phyloP scores from a whole-genome alignment of 768 basidiomycete species.

The Naematelia aurantialba region DNA sequence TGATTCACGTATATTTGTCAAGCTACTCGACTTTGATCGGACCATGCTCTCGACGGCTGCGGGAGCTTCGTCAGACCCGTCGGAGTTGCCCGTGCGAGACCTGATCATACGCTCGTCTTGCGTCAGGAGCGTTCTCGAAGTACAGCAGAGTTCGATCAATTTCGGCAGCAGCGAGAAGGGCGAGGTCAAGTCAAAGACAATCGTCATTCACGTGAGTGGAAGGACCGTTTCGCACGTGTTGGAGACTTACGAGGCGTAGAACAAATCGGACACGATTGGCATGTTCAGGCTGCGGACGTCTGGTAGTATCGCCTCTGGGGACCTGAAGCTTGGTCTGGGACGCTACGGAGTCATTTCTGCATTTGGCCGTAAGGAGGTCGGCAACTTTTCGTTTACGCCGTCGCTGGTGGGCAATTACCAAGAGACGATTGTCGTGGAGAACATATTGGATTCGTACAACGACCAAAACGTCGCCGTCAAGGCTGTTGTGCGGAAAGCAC shows the following conservation, averaged over 20 bases:
- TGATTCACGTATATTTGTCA: conserved; percentile 46
- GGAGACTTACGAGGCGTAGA: conserved; percentile 16
- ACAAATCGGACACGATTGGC: conserved; percentile 45
- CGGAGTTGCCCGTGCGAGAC: conserved; percentile 44
- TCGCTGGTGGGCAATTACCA: conserved; percentile 43
- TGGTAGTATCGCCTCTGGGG: conserved; percentile 46
- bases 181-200: conserved; percentile 42
- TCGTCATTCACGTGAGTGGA: conserved; percentile 31
- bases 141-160: conserved; percentile 48
- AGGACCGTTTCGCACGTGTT: background rate
- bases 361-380: conserved; percentile 45
- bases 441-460: conserved; percentile 40
- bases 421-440: conserved; percentile 45
- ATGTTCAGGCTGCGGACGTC: conserved; percentile 45
- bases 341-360: conserved; percentile 47
- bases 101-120: conserved; percentile 42
- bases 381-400: conserved; percentile 44
- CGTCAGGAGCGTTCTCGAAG: conserved; percentile 41
- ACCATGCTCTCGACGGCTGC: conserved; percentile 11
- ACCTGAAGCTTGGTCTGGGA: conserved; percentile 45
- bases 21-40: conserved; percentile 40
- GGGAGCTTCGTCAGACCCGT: conserved; percentile 8
- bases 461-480: conserved; percentile 46
- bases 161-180: conserved; percentile 47
- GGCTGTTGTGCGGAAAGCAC: conserved; percentile 45